Percentiles rank a stretch among this genome's conserved stretches.
phyloP scores from a whole-genome alignment of 768 basidiomycete genomes.

The Lactarius indigo region DNA sequence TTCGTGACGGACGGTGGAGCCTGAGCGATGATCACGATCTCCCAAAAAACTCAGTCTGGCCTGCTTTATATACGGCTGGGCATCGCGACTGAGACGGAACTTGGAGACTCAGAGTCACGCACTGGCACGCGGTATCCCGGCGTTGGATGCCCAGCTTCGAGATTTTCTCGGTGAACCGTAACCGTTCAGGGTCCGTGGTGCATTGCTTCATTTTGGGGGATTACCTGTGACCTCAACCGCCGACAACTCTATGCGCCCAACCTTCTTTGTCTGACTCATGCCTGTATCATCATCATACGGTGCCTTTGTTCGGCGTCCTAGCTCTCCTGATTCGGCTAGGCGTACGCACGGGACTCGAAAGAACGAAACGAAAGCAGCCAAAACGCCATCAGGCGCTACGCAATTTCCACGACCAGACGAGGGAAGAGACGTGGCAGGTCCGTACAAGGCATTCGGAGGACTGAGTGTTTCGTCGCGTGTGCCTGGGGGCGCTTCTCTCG shows the following conservation, averaged over 20 bases:
- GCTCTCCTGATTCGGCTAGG: slow-evolving; percentile 4
- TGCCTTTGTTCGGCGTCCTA: background rate
- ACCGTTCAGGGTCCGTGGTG: background rate
- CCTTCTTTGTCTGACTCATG: background rate
- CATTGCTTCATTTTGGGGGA: background rate
- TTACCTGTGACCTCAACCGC: background rate
- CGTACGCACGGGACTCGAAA: background rate
- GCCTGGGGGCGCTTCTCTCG: background rate
- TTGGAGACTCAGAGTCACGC: background rate
- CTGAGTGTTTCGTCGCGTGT: background rate
- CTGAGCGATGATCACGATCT: background rate
- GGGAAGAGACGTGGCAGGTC: background rate
- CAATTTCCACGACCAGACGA: slow-evolving; percentile 6
- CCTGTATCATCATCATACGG: background rate
- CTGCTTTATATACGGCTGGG: background rate
- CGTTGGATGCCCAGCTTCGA: background rate
- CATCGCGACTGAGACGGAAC: background rate
- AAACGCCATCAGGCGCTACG: background rate
- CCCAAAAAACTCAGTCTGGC: background rate
- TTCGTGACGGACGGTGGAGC: background rate
- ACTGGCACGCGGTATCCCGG: background rate
- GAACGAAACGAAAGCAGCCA: background rate
- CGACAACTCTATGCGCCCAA: slow-evolving; percentile 7
- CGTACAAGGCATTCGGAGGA: background rate
- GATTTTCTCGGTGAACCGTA: background rate